Evolutionary conservation across 2,329 filamentous ascomycete species (phyloP).

Genomic region (Penicillium sp.): DNA sequence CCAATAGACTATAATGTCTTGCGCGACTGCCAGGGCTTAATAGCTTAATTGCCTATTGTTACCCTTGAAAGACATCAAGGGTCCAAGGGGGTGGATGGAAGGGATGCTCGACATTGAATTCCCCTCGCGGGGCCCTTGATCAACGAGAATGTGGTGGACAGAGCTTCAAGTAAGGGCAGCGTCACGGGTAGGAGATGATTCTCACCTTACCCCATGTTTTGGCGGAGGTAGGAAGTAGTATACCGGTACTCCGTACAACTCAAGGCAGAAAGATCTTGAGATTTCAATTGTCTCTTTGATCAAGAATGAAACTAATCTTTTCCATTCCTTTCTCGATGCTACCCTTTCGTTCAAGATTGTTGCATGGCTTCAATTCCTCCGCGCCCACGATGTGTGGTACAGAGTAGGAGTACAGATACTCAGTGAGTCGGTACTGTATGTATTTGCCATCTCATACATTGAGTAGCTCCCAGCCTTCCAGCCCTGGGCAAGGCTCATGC

Average conservation of each 20-base stretch:
- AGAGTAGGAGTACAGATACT: no score
- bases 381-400: constrained; percentile 21
- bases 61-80: constrained; percentile 8
- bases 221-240: no score
- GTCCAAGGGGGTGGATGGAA: constrained; percentile 29
- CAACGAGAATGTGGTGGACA: constrained; percentile 27
- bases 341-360: constrained; percentile 5
- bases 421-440: no score
- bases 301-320: constrained; percentile 15
- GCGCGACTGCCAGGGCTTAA: constrained; percentile 1
- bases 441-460: no score
- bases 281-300: not conserved
- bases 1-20: constrained; percentile 10
- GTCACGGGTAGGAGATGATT: constrained; percentile 21
- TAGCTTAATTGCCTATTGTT: constrained; percentile 4
- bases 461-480: not conserved
- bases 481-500: constrained; percentile 11
- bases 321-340: constrained; percentile 33
- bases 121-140: constrained; percentile 36
- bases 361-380: constrained; percentile 5
- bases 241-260: no score
- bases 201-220: constrained; percentile 2
- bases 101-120: constrained; percentile 37
- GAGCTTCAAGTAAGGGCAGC: constrained; percentile 30
- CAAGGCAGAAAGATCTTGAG: constrained; percentile 2